These are phyloP conservation scores for Nematocida minor DNA, from an alignment of 371 early-diverging fungal species.

Conservation along the genomic window DNA sequence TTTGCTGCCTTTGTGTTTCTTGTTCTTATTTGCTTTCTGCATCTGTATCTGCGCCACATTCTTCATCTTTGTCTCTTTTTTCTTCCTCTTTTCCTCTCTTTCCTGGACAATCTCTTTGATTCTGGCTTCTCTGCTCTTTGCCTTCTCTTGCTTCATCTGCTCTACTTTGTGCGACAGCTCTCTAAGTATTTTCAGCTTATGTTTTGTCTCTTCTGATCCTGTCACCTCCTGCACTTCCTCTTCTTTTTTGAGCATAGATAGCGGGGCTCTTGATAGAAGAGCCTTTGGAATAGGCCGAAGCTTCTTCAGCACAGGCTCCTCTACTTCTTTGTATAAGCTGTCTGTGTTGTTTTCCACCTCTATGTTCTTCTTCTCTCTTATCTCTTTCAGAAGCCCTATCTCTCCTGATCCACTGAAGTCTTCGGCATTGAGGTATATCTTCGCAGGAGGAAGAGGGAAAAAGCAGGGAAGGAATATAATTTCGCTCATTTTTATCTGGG, in stretches of 20 bases:
- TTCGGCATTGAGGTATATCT: slow-evolving; percentile 79
- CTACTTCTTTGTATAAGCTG: slow-evolving; percentile 74
- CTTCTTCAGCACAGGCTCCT: slow-evolving; percentile 70
- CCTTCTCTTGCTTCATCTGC: slow-evolving; percentile 25
- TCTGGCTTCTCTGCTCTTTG: slow-evolving; percentile 11
- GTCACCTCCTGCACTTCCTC: slow-evolving; percentile 79
- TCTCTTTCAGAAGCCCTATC: slow-evolving; percentile 78
- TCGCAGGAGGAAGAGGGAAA: slow-evolving; percentile 81
- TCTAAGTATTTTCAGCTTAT: slow-evolving; percentile 49
- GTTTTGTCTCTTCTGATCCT: slow-evolving; percentile 30
- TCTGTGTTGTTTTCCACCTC: slow-evolving; percentile 67
- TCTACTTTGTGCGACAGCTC: slow-evolving; percentile 47
- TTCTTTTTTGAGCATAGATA: slow-evolving; percentile 73
- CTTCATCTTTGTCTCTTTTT: slow-evolving; percentile 28
- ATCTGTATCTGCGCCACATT: slow-evolving; percentile 32
- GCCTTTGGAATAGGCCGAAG: slow-evolving; percentile 70
- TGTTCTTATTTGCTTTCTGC: slow-evolving; percentile 21
- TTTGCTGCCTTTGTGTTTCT: background rate
- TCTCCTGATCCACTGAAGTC: slow-evolving; percentile 72
- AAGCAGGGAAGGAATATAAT: slow-evolving; percentile 91
- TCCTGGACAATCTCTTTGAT: slow-evolving; percentile 43
- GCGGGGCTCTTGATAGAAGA: slow-evolving; percentile 76
- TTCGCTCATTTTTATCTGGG: slow-evolving; percentile 82
- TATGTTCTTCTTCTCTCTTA: slow-evolving; percentile 76
- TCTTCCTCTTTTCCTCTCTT: slow-evolving; percentile 15